phyloP scores from a whole-genome alignment of 495 filamentous ascomycete species.

The Pyronema domesticum region DNA sequence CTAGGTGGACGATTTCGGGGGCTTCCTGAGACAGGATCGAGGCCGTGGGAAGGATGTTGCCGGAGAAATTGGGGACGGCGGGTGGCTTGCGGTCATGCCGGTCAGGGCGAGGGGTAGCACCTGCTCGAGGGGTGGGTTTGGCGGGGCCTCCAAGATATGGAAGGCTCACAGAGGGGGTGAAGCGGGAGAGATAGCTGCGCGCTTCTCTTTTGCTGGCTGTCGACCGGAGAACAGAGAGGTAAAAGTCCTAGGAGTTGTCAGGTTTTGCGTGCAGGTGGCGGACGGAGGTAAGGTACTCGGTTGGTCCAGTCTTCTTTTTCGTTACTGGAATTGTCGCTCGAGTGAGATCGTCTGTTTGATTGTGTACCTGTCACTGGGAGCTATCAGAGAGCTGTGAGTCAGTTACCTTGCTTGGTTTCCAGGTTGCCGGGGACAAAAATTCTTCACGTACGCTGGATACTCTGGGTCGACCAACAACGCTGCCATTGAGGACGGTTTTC shows the following conservation, averaged over 20 bases:
- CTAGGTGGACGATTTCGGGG: constrained; percentile 48
- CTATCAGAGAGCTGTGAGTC: not conserved
- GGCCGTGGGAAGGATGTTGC: constrained; percentile 26
- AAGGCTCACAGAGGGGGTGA: constrained; percentile 32
- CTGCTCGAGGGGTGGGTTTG: not conserved
- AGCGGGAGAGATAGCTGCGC: constrained; percentile 66
- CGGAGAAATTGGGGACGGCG: constrained; percentile 42
- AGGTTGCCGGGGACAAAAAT: not conserved
- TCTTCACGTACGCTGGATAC: not conserved
- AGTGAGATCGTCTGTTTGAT: not conserved
- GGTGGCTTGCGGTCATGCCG: constrained; percentile 12
- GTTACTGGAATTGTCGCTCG: not conserved
- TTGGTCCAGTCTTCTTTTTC: not conserved
- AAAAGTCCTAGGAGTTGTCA: constrained; percentile 44
- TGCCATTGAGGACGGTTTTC: constrained; percentile 2
- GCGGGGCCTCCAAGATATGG: not conserved
- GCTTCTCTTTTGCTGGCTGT: constrained; percentile 82
- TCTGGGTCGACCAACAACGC: not conserved
- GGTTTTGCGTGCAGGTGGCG: too few relatives aligned
- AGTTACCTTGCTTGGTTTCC: not conserved
- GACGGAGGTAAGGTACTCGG: not conserved
- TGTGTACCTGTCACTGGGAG: not conserved
- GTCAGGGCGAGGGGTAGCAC: too few relatives aligned
- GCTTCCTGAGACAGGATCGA: not conserved
- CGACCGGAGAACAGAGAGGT: constrained; percentile 63